Evolutionary conservation across 176 grass and related monocot species (phyloP), one percentile per base, ranked within the genome.

Genomic region (Triticum timopheevii): DNA sequence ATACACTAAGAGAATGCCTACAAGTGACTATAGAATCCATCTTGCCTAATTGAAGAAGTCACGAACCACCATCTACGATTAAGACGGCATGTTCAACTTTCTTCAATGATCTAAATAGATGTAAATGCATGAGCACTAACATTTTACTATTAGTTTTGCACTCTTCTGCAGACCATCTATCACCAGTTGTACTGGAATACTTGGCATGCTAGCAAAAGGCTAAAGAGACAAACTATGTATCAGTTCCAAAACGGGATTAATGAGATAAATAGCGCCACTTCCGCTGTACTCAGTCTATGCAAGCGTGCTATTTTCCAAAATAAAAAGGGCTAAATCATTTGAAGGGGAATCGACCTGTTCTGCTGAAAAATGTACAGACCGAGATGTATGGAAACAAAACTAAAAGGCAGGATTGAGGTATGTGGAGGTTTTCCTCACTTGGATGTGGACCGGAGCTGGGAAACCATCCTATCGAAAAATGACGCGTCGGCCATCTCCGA

Each of bases 381-480:
- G 13, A 52, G n/a, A 54, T 7, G 77, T 17, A 42, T 4, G 58
- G 31, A 25, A 49, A 79, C 56, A 24, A 16, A 64, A 83, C 34
- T 20, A 59, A 33, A 86, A 80, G 7, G 8, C 44, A 61, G 13
- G 20, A 54, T 42, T 61, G 47, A 63, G 11, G 4, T 49, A 15
- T 13, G 5, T 38, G n/a, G 3, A 72, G 5, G 23, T 11, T 83
- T 67, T 81, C 47, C 83, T 64, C 56, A 97, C 95, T 80, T 98
- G 89, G 89, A 95, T 64, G 67, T 89, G 1, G 91, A 93, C 40
- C 93, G 84, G 31, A 98, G 66, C 80, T 92, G 91, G 20, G 91
- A 98, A 33, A 92, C 59, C 95, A 98, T 98, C 73, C 83, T 85
- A 66, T 95, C 78, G 54, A 98, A 86, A 89, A 98, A 93, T 45